phyloP scores from a whole-genome alignment of 345 rosid species.

The Clarkia xantiana region DNA sequence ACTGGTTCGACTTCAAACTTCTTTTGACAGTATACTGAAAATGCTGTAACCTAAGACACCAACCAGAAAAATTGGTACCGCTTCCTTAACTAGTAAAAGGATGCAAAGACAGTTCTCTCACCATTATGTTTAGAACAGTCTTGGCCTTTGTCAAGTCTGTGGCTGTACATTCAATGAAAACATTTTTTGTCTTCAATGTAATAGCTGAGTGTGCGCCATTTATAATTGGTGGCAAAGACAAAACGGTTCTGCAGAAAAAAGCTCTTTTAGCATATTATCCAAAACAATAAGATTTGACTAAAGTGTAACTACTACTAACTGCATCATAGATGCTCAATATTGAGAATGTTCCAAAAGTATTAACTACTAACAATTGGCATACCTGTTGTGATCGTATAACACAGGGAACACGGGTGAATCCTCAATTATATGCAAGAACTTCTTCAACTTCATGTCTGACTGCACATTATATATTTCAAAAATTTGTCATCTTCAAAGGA shows the following conservation, averaged over 20 bases:
- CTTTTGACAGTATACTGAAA: conserved; percentile 57
- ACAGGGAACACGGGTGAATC: conserved; percentile 75
- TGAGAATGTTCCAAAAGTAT: too few species aligned
- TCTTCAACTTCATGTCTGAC: conserved; percentile 87
- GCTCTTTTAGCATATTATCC: neutral
- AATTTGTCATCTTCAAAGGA: too few species aligned
- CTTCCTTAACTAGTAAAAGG: neutral
- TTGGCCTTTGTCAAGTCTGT: conserved; percentile 91
- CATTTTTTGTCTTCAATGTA: conserved; percentile 75
- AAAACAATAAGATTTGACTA: too few species aligned
- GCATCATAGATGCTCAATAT: too few species aligned
- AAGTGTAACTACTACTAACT: too few species aligned
- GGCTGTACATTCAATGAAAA: conserved; percentile 91
- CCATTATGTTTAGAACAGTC: conserved; percentile 84
- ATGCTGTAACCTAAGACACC: conserved; percentile 50
- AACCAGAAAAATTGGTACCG: conserved; percentile 2
- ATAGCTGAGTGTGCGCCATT: conserved; percentile 95
- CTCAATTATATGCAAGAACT: conserved; percentile 82
- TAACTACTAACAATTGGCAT: neutral
- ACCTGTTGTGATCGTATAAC: conserved; percentile 65
- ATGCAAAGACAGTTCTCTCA: conserved; percentile 14
- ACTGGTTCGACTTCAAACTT: conserved; percentile 90
- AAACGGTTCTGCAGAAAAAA: conserved; percentile 51
- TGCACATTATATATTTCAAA: conserved; percentile 13
- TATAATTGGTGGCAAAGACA: conserved; percentile 86